Percentiles rank a stretch among this genome's conserved stretches.
These are phyloP conservation scores for Ceratocystis smalleyi DNA, from an alignment of 2,329 filamentous ascomycete genomes.

Conservation along the genomic window DNA sequence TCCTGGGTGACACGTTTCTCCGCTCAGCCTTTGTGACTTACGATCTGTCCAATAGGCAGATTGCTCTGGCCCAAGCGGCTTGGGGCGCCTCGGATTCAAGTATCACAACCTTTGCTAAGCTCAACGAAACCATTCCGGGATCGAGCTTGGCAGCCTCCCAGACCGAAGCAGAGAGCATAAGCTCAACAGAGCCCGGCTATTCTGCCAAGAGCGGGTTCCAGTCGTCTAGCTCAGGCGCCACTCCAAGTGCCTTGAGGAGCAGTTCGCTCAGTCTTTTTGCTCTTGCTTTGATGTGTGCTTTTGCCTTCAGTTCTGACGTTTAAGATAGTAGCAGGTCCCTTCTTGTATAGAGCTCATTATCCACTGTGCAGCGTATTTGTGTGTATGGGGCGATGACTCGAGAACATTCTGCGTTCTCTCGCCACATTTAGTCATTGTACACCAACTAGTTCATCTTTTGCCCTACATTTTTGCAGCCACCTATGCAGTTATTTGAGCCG, in stretches of 20 bases:
- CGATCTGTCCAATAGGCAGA: constrained; percentile 41
- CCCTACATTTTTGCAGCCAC: no score
- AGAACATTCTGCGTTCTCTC: no score
- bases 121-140: constrained; percentile 33
- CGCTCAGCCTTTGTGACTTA: constrained; percentile 47
- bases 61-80: constrained; percentile 38
- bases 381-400: no score
- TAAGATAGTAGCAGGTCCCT: background rate
- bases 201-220: constrained; percentile 14
- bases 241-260: background rate
- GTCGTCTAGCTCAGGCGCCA: background rate
- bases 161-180: constrained; percentile 2
- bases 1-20: constrained; percentile 44
- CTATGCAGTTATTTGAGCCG: no score
- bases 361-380: no score
- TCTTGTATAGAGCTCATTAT: no score
- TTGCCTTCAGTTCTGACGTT: background rate
- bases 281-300: background rate
- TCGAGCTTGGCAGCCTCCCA: background rate
- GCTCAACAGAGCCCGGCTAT: background rate
- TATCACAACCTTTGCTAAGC: constrained; percentile 35
- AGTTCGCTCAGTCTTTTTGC: background rate
- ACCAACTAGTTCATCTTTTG: no score
- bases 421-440: no score
- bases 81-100: constrained; percentile 39